Percentiles rank a stretch among this genome's conserved stretches.
phyloP scores from a whole-genome alignment of 768 basidiomycete species.

The Rhizopogon roseolus region DNA sequence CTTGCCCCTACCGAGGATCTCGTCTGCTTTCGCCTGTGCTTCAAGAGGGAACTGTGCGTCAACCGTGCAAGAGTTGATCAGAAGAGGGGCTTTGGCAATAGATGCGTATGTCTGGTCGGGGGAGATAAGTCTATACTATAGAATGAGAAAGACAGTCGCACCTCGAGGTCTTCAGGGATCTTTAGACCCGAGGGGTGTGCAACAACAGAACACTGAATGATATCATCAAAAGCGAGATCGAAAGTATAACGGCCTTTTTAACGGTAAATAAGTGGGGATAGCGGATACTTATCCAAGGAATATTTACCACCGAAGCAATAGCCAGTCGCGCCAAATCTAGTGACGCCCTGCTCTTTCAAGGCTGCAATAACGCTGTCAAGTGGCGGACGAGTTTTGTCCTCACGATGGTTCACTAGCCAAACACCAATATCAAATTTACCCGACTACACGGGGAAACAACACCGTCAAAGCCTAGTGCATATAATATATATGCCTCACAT shows the following conservation, averaged over 20 bases:
- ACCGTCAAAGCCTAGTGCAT: neutral
- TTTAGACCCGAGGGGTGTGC: slow-evolving; percentile 44
- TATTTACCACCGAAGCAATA: slow-evolving; percentile 37
- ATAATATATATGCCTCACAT: neutral
- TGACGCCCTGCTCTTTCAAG: slow-evolving; percentile 34
- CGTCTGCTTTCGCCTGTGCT: slow-evolving; percentile 28
- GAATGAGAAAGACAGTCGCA: slow-evolving; percentile 1
- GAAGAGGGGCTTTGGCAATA: slow-evolving; percentile 28
- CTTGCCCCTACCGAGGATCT: slow-evolving; percentile 34
- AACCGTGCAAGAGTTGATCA: slow-evolving; percentile 36
- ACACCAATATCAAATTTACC: slow-evolving; percentile 17
- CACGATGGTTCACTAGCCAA: slow-evolving; percentile 33
- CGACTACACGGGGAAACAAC: neutral
- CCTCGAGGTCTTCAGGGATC: slow-evolving; percentile 35
- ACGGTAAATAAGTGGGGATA: neutral
- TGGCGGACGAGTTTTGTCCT: slow-evolving; percentile 26
- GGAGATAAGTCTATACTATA: neutral
- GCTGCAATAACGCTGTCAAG: slow-evolving; percentile 33
- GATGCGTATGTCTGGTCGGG: too few species aligned
- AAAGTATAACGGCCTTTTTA: slow-evolving; percentile 34
- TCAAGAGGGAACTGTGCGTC: slow-evolving; percentile 30
- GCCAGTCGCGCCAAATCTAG: slow-evolving; percentile 34
- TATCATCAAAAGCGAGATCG: slow-evolving; percentile 39
- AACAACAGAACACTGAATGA: slow-evolving; percentile 33
- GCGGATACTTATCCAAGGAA: neutral